Conservation (phyloP, 2,329 filamentous ascomycete genomes). For the Botryotinia convoluta region DNA sequence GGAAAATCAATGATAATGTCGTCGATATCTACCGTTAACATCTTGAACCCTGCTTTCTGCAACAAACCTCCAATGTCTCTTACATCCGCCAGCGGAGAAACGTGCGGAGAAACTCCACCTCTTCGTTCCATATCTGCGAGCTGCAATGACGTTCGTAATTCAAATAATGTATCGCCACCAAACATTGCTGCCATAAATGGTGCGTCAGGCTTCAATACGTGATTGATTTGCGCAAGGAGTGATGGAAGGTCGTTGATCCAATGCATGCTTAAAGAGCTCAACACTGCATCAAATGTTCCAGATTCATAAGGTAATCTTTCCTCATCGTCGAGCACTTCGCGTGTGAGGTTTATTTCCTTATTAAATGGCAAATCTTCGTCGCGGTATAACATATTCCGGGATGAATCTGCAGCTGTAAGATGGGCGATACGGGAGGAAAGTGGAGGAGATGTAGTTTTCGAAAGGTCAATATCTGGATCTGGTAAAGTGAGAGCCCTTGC, state of each 20-base stretch:
- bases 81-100: conserved; percentile 89
- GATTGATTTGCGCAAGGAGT: conserved; percentile 79
- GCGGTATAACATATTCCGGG: conserved; percentile 72
- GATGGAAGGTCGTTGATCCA: conserved; percentile 97
- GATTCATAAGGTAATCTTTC: conserved; percentile 74
- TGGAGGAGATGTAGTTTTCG: conserved; percentile 57
- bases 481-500: conserved; percentile 74
- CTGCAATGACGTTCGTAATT: conserved; percentile 89
- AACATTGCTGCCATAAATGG: conserved; percentile 97
- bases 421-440: conserved; percentile 69
- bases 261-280: conserved; percentile 87
- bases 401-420: conserved; percentile 80
- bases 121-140: conserved; percentile 85
- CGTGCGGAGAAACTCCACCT: conserved; percentile 87
- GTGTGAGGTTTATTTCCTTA: conserved; percentile 65
- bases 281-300: conserved; percentile 80
- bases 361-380: conserved; percentile 77
- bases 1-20: conserved; percentile 96
- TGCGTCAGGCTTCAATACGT: conserved; percentile 80
- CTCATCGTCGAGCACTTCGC: conserved; percentile 71
- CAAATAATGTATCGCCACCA: conserved; percentile 89
- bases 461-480: conserved; percentile 60
- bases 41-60: conserved; percentile 85
- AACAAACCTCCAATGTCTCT: conserved; percentile 85
- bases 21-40: conserved; percentile 95